Percentiles rank a stretch among this genome's conserved stretches.
These are phyloP conservation scores for Mrakia frigida DNA, from an alignment of 768 basidiomycete genomes.

Conservation along the genomic window DNA sequence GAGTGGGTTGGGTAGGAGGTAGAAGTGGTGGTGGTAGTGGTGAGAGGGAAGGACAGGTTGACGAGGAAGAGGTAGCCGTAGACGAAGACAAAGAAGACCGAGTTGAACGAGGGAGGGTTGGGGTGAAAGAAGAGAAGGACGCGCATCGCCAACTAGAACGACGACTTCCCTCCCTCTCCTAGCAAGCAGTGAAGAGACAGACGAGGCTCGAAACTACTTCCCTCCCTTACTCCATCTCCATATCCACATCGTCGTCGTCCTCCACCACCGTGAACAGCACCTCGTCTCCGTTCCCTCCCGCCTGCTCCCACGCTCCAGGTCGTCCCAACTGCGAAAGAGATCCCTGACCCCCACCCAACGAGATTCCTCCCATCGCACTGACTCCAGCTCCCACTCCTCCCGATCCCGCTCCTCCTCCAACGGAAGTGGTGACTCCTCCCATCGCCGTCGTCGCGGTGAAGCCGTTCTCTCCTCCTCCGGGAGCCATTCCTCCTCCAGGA, in stretches of 20 bases:
- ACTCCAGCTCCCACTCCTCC: slow-evolving; percentile 15
- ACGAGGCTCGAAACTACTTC: too few species aligned
- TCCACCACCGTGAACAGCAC: slow-evolving; percentile 30
- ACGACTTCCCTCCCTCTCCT: background rate
- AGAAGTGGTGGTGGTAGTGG: background rate
- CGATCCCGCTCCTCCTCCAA: slow-evolving; percentile 11
- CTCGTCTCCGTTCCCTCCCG: slow-evolving; percentile 22
- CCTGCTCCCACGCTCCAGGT: slow-evolving; percentile 19
- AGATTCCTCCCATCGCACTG: slow-evolving; percentile 12
- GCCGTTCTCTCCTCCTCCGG: slow-evolving; percentile 15
- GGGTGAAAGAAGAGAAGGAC: too few species aligned
- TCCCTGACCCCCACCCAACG: background rate
- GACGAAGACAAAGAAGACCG: background rate
- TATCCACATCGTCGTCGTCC: slow-evolving; percentile 32
- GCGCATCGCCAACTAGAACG: background rate
- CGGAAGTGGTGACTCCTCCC: slow-evolving; percentile 16
- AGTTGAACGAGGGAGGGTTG: background rate
- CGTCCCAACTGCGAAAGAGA: background rate
- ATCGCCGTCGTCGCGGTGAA: slow-evolving; percentile 5
- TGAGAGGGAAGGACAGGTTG: background rate
- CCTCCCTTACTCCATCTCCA: slow-evolving; percentile 27
- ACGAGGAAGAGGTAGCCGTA: background rate
- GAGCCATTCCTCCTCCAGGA: slow-evolving; percentile 3
- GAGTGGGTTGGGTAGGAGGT: background rate
- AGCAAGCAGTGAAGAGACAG: background rate